Evolutionary conservation across 441 rosid species (phyloP).

Genomic region (Gossypium gossypioides): DNA sequence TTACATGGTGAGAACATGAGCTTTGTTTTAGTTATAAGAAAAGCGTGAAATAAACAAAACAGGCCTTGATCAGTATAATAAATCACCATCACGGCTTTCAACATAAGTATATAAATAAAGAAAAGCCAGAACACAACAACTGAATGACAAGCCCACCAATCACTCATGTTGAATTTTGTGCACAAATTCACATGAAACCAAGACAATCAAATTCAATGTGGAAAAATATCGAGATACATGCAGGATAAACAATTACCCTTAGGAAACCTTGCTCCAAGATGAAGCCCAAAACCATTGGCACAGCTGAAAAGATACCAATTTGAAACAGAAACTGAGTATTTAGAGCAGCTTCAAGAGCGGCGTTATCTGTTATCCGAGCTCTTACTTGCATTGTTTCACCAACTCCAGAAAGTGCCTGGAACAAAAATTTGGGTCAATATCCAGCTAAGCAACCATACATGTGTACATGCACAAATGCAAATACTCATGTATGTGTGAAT

Average conservation of each 20-base stretch:
- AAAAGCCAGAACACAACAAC: neutral
- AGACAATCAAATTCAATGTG: neutral
- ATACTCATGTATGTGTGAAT: neutral
- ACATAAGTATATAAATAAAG: neutral
- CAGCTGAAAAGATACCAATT: conserved; percentile 90
- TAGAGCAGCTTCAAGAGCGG: conserved; percentile 71
- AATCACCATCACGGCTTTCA: neutral
- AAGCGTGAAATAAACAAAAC: neutral
- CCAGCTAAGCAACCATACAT: neutral
- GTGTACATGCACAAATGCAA: neutral
- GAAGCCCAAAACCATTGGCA: conserved; percentile 91
- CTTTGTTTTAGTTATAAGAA: neutral
- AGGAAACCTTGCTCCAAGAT: conserved; percentile 88
- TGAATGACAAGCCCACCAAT: neutral
- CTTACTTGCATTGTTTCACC: conserved; percentile 59
- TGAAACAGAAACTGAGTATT: conserved; percentile 94
- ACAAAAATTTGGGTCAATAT: conserved; percentile 6
- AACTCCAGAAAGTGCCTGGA: conserved; percentile 92
- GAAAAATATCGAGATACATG: neutral
- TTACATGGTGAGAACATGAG: no score
- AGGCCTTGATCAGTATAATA: neutral
- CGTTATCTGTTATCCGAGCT: conserved; percentile 47
- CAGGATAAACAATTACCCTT: conserved; percentile 38
- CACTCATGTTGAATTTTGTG: neutral
- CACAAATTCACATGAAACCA: neutral